Evolutionary conservation across 2,329 filamentous ascomycete genomes (phyloP), one percentile per base, ranked within the genome.

Genomic region (Colletotrichum falcatum): DNA sequence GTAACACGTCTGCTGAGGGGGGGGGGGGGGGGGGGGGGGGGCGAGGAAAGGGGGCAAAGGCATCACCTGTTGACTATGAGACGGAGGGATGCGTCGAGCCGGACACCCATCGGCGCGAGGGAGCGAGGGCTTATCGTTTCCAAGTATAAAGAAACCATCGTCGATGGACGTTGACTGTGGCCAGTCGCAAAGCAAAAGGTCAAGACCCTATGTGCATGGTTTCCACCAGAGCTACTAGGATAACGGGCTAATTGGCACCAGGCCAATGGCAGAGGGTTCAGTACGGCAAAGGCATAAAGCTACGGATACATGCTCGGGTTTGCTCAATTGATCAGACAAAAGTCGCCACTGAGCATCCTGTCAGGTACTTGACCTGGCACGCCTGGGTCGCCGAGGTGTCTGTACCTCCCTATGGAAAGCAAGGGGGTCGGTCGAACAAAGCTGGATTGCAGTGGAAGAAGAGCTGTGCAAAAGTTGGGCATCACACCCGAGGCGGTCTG

Each of bases 151-250:
- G 20, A 26, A 14, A 26, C 9, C 33, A 48, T 26, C 4, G 18
- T 26, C 30, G 28, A 33, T 49, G 28, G 42, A 61, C 46, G 59
- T 61, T 35, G 30, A 28, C 18, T 39, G 20, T 18, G 46, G 12
- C 30, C 33, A 66, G 39, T 49, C 60, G 51, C 39, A 26, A 39
- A 60, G 61, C 55, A 65, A 61, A 65, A 35, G 42, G 48, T 20
- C 44, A 55, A 70, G 62, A 66, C 66, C 66, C 66, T 70, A 37
- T 64, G 56, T 70, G 66, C 66, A 70, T 70, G 28, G 58, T 26
- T 26, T 54, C 42, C 42, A 62, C 44, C 46, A 35, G 63, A 61
- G 49, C 62, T 61, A 53, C 26, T 46, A 28, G 46, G 37, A 28
- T 37, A 44, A 37, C 30, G 39, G 58, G 54, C 61, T 69, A 66